A percentile compares a stretch with the other conserved stretches of the same genome.
These are phyloP conservation scores for Lactarius vividus DNA, from an alignment of 768 basidiomycete genomes.

Conservation along the genomic window DNA sequence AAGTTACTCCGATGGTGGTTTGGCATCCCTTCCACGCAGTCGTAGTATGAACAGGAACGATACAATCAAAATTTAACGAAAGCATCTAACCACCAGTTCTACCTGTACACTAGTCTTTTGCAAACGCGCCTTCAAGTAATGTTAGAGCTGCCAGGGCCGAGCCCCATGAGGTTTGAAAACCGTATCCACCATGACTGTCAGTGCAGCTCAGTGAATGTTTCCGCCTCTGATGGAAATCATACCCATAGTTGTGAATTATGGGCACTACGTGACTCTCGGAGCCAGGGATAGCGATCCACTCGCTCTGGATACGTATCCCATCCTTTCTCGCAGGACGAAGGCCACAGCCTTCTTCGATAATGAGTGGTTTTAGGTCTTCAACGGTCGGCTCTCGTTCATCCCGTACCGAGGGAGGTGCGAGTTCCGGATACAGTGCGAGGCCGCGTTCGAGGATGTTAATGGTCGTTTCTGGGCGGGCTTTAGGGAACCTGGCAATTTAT, in stretches of 20 bases:
- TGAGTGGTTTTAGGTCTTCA: conserved; percentile 40
- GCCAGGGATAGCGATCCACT: conserved; percentile 37
- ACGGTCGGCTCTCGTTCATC: conserved; percentile 33
- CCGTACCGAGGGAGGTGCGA: conserved; percentile 33
- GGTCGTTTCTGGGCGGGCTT: conserved; percentile 60
- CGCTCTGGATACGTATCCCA: conserved; percentile 59
- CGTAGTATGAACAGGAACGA: background rate
- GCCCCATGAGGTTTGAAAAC: conserved; percentile 66
- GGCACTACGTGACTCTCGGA: conserved; percentile 40
- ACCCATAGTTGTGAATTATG: conserved; percentile 66
- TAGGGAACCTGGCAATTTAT: conserved; percentile 51
- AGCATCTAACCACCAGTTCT: background rate
- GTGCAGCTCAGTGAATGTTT: background rate
- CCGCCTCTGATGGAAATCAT: conserved; percentile 27
- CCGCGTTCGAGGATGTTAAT: conserved; percentile 52
- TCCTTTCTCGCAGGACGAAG: conserved; percentile 65
- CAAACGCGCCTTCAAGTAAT: conserved; percentile 45
- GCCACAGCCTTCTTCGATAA: conserved; percentile 51
- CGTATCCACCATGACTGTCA: conserved; percentile 59
- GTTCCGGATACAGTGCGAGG: conserved; percentile 35
- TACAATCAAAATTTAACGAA: background rate
- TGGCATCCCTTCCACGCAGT: conserved; percentile 18
- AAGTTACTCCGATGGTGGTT: conserved; percentile 27
- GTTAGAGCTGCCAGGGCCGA: conserved; percentile 50
- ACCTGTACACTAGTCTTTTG: conserved; percentile 2